Conservation (phyloP, 495 filamentous ascomycete species). For the Stereocaulon alpinum region DNA sequence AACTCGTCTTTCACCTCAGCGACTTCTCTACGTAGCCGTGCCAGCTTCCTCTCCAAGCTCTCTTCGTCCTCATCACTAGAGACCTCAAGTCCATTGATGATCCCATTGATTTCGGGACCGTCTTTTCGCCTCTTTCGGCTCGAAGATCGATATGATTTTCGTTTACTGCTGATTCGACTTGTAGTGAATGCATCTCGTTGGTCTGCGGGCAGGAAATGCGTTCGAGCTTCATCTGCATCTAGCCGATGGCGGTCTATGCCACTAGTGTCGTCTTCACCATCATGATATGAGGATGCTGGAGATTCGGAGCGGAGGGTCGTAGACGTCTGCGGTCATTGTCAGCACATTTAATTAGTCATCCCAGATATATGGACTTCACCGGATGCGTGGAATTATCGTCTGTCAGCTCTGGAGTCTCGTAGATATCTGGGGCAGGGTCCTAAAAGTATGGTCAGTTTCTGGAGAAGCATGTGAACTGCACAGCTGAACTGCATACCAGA, state of each 20-base stretch:
- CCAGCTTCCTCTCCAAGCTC: conserved; percentile 62
- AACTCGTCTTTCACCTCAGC: conserved; percentile 67
- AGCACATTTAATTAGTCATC: conserved; percentile 15
- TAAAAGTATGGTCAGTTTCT: conserved; percentile 28
- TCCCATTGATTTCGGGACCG: conserved; percentile 32
- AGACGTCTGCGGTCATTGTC: conserved; percentile 37
- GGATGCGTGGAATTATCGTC: conserved; percentile 79
- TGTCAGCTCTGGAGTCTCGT: conserved; percentile 85
- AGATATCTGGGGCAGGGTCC: conserved; percentile 88
- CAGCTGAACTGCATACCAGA: conserved; percentile 45
- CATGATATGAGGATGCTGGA: conserved; percentile 33
- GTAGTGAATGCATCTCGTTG: conserved; percentile 72
- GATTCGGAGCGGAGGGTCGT: conserved; percentile 56
- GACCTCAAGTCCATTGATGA: conserved; percentile 52
- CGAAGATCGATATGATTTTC: conserved; percentile 69
- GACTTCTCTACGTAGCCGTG: conserved; percentile 65
- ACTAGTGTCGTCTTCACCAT: conserved; percentile 46
- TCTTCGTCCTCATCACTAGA: conserved; percentile 58
- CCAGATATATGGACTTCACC: conserved; percentile 33
- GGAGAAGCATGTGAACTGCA: no score
- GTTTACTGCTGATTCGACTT: conserved; percentile 64
- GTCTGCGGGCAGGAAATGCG: conserved; percentile 64
- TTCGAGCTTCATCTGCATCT: conserved; percentile 66
- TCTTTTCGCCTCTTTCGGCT: conserved; percentile 52
- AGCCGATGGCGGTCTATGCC: conserved; percentile 66